Evolutionary conservation across 1,284 basidiomycete species (phyloP).

Genomic region (Fomitopsis schrenkii): DNA sequence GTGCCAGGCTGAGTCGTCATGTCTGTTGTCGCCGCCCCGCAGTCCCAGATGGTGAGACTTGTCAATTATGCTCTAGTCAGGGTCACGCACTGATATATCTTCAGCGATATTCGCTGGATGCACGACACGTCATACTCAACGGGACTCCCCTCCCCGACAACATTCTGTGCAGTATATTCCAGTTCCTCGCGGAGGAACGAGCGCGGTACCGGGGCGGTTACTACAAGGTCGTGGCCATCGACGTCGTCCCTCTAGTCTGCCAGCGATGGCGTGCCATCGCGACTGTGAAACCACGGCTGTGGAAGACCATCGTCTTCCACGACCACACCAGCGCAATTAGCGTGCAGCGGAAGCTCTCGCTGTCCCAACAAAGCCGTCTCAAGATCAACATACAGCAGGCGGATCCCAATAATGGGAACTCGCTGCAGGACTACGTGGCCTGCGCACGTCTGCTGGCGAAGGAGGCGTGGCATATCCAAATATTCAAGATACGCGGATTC

Average conservation of each 20-base stretch:
- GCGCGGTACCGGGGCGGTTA: too few species aligned
- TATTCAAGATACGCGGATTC: background rate
- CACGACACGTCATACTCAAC: too few species aligned
- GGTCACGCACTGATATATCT: too few species aligned
- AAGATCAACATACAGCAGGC: background rate
- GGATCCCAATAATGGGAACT: background rate
- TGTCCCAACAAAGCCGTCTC: background rate
- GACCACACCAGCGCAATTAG: background rate
- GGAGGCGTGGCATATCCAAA: background rate
- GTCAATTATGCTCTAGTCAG: too few species aligned
- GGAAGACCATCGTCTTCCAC: background rate
- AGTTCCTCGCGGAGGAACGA: too few species aligned
- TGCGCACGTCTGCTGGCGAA: background rate
- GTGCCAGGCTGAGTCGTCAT: too few species aligned
- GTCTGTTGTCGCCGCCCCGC: too few species aligned
- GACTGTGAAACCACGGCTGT: background rate
- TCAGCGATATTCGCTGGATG: too few species aligned
- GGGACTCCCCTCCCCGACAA: too few species aligned
- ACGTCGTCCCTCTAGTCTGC: background rate
- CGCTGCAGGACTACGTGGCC: background rate
- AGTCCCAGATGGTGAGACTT: too few species aligned
- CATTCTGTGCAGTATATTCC: too few species aligned
- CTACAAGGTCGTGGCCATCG: background rate
- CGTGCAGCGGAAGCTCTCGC: background rate
- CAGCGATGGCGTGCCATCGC: background rate